Evolutionary conservation across 2,329 filamentous ascomycete genomes (phyloP).

Genomic region (Akanthomyces muscarius): DNA sequence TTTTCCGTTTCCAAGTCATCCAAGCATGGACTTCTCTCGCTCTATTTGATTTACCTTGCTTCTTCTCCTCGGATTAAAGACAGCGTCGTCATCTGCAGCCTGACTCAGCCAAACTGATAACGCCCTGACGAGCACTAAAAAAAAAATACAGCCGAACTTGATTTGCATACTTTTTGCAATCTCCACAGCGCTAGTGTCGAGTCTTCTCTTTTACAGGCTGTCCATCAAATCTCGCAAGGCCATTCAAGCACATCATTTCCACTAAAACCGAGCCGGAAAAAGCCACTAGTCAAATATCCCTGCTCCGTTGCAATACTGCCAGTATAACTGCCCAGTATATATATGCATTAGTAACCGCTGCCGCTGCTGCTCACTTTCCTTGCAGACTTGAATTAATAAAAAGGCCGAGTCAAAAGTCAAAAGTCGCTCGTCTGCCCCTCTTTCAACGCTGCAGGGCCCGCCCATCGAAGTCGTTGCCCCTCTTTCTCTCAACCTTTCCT

Average conservation of each 20-base stretch:
- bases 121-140: background rate
- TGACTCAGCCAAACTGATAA: constrained; percentile 12
- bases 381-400: too few relatives aligned
- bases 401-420: too few relatives aligned
- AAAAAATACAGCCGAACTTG: background rate
- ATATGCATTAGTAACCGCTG: too few relatives aligned
- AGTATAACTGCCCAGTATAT: too few relatives aligned
- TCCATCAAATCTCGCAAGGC: background rate
- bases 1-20: background rate
- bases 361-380: too few relatives aligned
- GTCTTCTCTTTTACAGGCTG: too few relatives aligned
- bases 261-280: too few relatives aligned
- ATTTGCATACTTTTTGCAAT: background rate
- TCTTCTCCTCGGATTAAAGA: background rate
- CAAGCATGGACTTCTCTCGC: background rate
- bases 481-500: background rate
- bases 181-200: background rate
- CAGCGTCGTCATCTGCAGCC: background rate
- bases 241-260: background rate
- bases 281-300: too few relatives aligned
- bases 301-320: too few relatives aligned
- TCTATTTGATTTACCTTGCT: background rate
- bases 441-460: background rate
- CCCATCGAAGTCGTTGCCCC: background rate
- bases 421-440: background rate